phyloP scores from a whole-genome alignment of 257 asterid genomes.

The Nicotiana benthamiana region DNA sequence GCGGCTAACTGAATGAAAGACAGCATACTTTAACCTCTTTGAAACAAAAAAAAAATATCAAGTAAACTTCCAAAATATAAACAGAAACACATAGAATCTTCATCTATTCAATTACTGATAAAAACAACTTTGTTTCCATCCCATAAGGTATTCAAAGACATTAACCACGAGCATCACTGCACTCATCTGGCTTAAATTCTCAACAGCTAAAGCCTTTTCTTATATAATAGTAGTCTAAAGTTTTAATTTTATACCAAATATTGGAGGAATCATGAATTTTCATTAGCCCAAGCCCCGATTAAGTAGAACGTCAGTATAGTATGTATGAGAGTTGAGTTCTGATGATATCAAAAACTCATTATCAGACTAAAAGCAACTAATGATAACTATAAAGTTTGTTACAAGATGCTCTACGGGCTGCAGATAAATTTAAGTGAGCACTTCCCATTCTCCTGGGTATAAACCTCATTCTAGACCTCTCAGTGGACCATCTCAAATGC shows the following conservation, averaged over 20 bases:
- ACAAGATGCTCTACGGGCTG: not conserved
- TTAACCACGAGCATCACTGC: not conserved
- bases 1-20: slow-evolving; percentile 29
- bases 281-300: not conserved
- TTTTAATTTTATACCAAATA: not conserved
- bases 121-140: not conserved
- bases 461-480: not conserved
- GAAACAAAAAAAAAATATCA: not conserved
- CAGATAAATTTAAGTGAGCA: not conserved
- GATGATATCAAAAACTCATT: not conserved
- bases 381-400: not conserved
- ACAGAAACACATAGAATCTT: not conserved
- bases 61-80: not conserved
- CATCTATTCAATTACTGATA: not conserved
- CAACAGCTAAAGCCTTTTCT: not conserved
- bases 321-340: not conserved
- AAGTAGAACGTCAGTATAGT: not conserved
- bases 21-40: not conserved
- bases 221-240: not conserved
- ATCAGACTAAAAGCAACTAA: not conserved
- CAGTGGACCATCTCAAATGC: not conserved
- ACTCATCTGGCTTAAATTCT: not conserved
- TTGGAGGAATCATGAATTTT: not conserved
- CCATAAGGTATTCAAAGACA: not conserved
- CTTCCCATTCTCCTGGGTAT: not conserved